Evolutionary conservation across 495 filamentous ascomycete species (phyloP), one percentile per base, ranked within the genome.

Genomic region (Podospora fimiseda): DNA sequence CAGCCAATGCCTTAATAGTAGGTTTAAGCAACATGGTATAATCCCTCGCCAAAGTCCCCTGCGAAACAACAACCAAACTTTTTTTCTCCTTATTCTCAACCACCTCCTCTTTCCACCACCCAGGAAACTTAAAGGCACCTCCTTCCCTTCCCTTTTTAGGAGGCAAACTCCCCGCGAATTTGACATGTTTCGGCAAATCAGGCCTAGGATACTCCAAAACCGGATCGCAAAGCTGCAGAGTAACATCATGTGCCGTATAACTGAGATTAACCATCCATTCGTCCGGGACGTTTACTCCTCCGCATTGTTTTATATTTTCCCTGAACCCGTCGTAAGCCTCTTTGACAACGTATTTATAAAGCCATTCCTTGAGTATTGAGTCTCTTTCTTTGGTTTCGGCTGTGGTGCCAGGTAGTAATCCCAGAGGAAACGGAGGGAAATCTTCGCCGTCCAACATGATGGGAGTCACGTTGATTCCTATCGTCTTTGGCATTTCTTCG

Each of bases 201-300:
- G 57, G 57, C 14, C 58, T 47, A 1, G 64, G 64, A 27, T 66
- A 70, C 48, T 70, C 68, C 6, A 64, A 45, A 9, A 46, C 49
- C 4, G 63, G 64, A 38, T 58, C 58, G 51, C 66, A 71, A 60
- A 70, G 59, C 51, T 73, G 70, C 9, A 73, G 51, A 30, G 56
- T 61, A 9, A 56, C 58, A 49, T 73, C 63, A 23, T 61, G 47
- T 42, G 61, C 43, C 46, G 48, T 51, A 43, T 60, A 33, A 51
- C 48, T 50, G 50, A 63, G 43, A 22, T 59, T 59, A 48, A 55
- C 30, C 56, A 55, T 59, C 56, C 56, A 55, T 37, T 50, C 52
- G 36, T 55, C 56, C n/a, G 56, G 56, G 22, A 59, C 56, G 1
- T 51, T 38, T 4, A 16, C 21, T 11, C 47, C 51, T 0, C 56